Evolutionary conservation across 768 basidiomycete genomes (phyloP).

Genomic region (Suillus sp.): DNA sequence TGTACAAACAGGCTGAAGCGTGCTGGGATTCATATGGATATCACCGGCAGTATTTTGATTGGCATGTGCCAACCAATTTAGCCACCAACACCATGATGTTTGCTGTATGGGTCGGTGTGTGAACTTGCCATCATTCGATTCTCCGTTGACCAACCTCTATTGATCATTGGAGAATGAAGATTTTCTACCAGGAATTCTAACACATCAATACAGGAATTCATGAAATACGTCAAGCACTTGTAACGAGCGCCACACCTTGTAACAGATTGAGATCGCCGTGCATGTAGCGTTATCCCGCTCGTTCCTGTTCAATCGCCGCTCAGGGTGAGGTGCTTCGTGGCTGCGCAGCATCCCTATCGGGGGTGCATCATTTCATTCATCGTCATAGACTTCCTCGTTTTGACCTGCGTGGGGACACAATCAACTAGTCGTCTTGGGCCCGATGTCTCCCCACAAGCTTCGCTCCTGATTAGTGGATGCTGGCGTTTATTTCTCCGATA

Average conservation of each 20-base stretch:
- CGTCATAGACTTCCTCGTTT: too few relatives aligned
- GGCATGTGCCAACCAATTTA: background rate
- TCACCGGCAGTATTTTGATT: background rate
- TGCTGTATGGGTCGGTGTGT: background rate
- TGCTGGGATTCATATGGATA: background rate
- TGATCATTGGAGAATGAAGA: background rate
- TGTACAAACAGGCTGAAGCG: background rate
- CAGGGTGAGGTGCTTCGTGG: background rate
- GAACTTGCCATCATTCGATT: background rate
- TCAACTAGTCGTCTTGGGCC: too few relatives aligned
- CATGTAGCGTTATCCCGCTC: background rate
- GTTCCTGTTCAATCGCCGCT: background rate
- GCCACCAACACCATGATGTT: background rate
- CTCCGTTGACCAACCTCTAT: too few relatives aligned
- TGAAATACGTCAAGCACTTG: background rate
- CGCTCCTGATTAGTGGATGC: background rate
- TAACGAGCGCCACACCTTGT: background rate
- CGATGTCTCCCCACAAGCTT: background rate
- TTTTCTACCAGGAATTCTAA: background rate
- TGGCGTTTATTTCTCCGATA: background rate
- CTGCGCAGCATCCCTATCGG: background rate
- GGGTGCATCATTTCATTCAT: background rate
- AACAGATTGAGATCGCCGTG: background rate
- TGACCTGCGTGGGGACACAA: background rate
- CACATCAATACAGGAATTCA: background rate